A percentile compares a stretch with the other conserved stretches of the same genome.
These are phyloP conservation scores for Passalora sequoiae DNA, from an alignment of 2,329 filamentous ascomycete genomes.

Conservation along the genomic window DNA sequence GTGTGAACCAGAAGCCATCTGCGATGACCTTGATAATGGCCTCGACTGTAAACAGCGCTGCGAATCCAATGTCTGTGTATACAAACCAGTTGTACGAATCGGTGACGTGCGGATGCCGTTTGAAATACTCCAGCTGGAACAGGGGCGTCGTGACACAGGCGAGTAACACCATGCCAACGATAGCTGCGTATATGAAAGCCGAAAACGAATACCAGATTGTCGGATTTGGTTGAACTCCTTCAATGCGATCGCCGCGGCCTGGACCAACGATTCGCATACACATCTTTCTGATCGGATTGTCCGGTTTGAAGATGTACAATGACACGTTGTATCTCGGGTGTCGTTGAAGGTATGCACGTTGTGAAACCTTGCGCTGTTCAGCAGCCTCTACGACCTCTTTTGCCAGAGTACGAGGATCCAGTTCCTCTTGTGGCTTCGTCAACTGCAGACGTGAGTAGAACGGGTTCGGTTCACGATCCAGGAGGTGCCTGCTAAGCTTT, in stretches of 20 bases:
- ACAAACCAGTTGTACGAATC: conserved; percentile 82
- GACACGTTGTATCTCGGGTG: conserved; percentile 92
- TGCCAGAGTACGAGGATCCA: conserved; percentile 83
- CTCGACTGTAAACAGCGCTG: conserved; percentile 77
- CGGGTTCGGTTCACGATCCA: conserved; percentile 71
- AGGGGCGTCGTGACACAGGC: conserved; percentile 92
- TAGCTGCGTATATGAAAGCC: conserved; percentile 85
- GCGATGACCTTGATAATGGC: conserved; percentile 88
- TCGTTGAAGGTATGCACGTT: conserved; percentile 80
- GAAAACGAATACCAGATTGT: conserved; percentile 90
- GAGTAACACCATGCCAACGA: conserved; percentile 95
- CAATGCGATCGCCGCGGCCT: conserved; percentile 77
- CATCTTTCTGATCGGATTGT: conserved; percentile 69
- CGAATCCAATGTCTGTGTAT: conserved; percentile 87
- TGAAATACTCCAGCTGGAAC: conserved; percentile 84
- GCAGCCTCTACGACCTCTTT: conserved; percentile 82
- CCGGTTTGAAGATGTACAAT: conserved; percentile 76
- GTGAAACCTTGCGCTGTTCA: conserved; percentile 75
- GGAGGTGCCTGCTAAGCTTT: conserved; percentile 26
- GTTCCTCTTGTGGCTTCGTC: conserved; percentile 64
- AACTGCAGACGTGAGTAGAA: conserved; percentile 83
- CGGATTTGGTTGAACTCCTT: conserved; percentile 84
- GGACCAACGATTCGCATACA: conserved; percentile 91
- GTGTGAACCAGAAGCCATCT: conserved; percentile 93
- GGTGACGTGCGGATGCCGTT: conserved; percentile 24